Base-by-base conservation (phyloP, 2,329 filamentous ascomycete species). In the Cladophialophora immunda region DNA sequence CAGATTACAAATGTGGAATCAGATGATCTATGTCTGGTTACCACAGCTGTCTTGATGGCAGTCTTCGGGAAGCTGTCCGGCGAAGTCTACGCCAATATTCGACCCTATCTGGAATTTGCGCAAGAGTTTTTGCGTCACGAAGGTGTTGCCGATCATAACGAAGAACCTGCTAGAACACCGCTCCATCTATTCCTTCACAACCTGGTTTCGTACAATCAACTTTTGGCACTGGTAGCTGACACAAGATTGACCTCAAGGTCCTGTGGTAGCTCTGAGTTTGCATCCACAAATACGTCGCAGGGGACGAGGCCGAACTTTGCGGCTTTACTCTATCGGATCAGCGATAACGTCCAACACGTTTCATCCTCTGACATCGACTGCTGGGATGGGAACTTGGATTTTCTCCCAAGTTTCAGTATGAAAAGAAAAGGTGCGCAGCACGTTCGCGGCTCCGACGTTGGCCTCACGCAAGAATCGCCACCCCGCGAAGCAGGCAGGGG, bases 381-480 rank as follows among this genome's bases (percentile, higher is more conserved):
- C 22, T 62, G 59, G 59, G 45, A 62, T 22, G 59, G 47, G 15
- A 36, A 41, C 19, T 25, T 62, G 29, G 50, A 55, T 32, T 62
- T 62, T 30, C 47, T 62, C 19, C 59, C 59, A 29, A 62, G 59
- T 45, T 53, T 29, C 34, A 62, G 47, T 25, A 62, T 34, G 11
- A 55, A 52, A 32, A 32, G 8, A 19, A 25, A 36, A 15, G 19
- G 15, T 2, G 8, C 38, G 22, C 25, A 32, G 13, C 36, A 36
- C 27, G 15, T 17, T 9, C 15, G 27, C 32, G 19, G 3, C 17
- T 15, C 27, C 27, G 19, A 55, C 27, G 9, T 15, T 11, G 11
- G 8, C 4, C 9, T 50, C 9, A 15, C 17, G n/a, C n/a, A n/a
- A 29, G 17, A 32, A 7, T 9, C 17, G 7, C 2, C 17, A 1